A percentile compares a stretch with the other conserved stretches of the same genome.
Conservation (phyloP, 164 flowering plant genomes). For the Berberis vulgaris region DNA sequence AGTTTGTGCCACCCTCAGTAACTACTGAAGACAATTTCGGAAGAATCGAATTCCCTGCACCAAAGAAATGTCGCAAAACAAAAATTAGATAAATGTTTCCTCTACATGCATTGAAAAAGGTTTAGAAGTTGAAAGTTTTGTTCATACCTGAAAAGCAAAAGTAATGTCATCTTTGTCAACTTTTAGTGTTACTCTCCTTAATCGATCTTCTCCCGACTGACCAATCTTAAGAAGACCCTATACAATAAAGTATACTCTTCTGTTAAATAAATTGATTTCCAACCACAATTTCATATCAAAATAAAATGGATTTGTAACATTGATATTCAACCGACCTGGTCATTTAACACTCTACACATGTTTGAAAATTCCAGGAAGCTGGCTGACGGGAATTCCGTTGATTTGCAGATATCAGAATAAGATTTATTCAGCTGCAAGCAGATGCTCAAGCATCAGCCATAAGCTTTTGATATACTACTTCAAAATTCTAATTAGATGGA, state of each 20-base stretch:
- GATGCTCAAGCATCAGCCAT: neutral
- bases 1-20: too few species aligned
- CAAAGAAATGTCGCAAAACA: neutral
- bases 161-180: slow-evolving; percentile 73
- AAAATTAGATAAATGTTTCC: neutral
- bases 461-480: neutral
- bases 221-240: slow-evolving; percentile 91
- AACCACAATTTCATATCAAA: neutral
- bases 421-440: slow-evolving; percentile 60
- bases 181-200: slow-evolving; percentile 52
- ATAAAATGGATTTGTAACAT: neutral
- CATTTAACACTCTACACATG: slow-evolving; percentile 74
- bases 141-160: slow-evolving; percentile 74
- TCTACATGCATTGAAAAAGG: neutral
- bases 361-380: slow-evolving; percentile 61
- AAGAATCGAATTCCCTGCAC: slow-evolving; percentile 79
- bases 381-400: slow-evolving; percentile 47
- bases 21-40: slow-evolving; percentile 58
- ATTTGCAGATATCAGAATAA: slow-evolving; percentile 65
- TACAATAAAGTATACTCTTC: slow-evolving; percentile 9
- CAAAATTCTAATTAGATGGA: neutral
- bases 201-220: slow-evolving; percentile 57
- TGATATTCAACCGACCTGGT: slow-evolving; percentile 53
- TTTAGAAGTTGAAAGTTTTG: neutral
- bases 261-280: neutral